phyloP scores from a whole-genome alignment of 2,329 filamentous ascomycete genomes.

The Botrytis paeoniae region DNA sequence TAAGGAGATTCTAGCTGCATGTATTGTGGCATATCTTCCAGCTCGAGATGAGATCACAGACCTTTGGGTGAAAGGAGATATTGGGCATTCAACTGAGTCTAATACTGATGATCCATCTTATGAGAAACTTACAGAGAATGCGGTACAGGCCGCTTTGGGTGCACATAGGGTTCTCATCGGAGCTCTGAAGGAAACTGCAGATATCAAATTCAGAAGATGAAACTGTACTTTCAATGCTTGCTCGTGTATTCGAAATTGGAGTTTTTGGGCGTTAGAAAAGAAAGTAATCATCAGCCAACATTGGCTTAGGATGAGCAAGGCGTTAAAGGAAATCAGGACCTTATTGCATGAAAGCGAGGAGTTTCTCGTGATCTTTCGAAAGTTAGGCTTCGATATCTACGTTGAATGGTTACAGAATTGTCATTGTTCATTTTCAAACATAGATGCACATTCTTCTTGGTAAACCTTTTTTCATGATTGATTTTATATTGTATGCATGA shows the following conservation, averaged over 20 bases:
- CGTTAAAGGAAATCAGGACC: not conserved
- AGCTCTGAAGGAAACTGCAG: constrained; percentile 56
- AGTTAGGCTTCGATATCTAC: constrained; percentile 9
- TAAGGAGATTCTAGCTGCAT: constrained; percentile 72
- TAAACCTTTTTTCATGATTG: not conserved
- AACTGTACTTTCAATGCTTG: constrained; percentile 3
- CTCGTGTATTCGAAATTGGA: constrained; percentile 1
- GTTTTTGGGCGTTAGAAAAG: constrained; percentile 9
- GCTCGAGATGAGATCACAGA: constrained; percentile 88
- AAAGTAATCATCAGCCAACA: not conserved
- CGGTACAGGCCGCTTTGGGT: constrained; percentile 59
- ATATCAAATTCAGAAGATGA: constrained; percentile 37
- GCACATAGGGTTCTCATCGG: constrained; percentile 58
- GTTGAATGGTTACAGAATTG: not conserved
- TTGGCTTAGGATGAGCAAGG: constrained; percentile 12
- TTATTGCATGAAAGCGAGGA: constrained; percentile 6
- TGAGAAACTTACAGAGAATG: constrained; percentile 58
- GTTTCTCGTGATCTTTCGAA: constrained; percentile 14
- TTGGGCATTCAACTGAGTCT: constrained; percentile 42
- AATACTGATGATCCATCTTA: constrained; percentile 40
- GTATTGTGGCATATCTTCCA: constrained; percentile 86
- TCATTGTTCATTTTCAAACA: not conserved
- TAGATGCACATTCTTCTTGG: not conserved
- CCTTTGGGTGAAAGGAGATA: constrained; percentile 84
- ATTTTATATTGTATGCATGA: not conserved